Base-by-base conservation (phyloP, 345 rosid genomes). In the Stellera chamaejasme region DNA sequence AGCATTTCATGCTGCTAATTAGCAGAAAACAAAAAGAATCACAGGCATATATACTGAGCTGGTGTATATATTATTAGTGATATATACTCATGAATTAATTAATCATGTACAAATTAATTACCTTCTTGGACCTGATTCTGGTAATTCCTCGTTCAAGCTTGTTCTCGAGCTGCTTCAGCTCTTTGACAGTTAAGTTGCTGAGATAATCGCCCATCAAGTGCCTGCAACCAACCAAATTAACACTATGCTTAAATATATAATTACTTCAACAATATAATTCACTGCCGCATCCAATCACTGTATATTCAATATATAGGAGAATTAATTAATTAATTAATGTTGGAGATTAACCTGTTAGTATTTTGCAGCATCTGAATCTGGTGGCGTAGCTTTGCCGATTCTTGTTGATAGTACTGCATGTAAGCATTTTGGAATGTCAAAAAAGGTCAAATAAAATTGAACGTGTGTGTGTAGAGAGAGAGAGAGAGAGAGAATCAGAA, bases 71-170 rank as follows among this genome's bases (percentile, higher is more conserved):
- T 19, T 19, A 19, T 19, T 19, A 19, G 23, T 19, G 1, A 19
- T 32, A 32, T 2, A 32, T 7, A 32, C 39, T 32, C 39, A 32
- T 32, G 39, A 32, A 32, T 32, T 32, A 32, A 0, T 5, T 32
- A 8, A 32, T 32, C 39, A 32, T 0, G n/a, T 58, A 7, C 4
- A 2, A 9, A 15, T 23, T 19, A 8, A 9, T 62, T 82, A 93
- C 99, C 96, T 93, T 93, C 80, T 93, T 93, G 50, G 99, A 84
- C 69, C 97, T 83, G 70, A 93, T 87, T 64, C 97, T 73, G 6
- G 91, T 79, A 56, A 93, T 85, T 59, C 97, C 99, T 50, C 95
- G 81, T 56, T 93, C 99, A 54, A 93, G 97, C 75, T 92, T 84
- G 46, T 84, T 89, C 75, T 93, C 99, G 57, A 89, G 80, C 60